Conservation (phyloP, 192 early-diverging fungal species). For the Cladochytrium replicatum region DNA sequence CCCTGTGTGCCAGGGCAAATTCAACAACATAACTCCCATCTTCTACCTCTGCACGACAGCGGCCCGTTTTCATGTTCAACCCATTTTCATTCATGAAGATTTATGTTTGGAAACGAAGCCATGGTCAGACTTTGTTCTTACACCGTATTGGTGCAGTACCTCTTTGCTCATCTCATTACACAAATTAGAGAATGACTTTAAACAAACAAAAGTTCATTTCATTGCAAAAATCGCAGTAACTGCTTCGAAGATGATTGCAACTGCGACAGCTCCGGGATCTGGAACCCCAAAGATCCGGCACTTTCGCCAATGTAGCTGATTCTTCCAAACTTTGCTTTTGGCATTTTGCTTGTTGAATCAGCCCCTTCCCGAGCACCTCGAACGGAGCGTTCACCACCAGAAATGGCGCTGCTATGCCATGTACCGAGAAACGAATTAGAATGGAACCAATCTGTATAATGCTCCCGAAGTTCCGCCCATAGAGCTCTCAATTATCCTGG, state of each 20-base stretch:
- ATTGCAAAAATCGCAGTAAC: too few species aligned
- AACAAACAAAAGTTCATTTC: too few species aligned
- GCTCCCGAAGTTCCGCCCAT: conserved; percentile 76
- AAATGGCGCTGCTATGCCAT: conserved; percentile 1
- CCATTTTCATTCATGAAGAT: too few species aligned
- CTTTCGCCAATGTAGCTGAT: conserved; percentile 11
- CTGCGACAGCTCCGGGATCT: conserved; percentile 27
- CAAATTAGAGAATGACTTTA: too few species aligned
- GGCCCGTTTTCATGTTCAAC: too few species aligned
- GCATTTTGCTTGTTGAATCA: conserved; percentile 17
- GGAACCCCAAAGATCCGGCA: conserved; percentile 12
- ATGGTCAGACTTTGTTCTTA: too few species aligned
- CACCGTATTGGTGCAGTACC: too few species aligned
- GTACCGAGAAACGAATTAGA: conserved; percentile 18
- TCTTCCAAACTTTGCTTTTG: conserved; percentile 14
- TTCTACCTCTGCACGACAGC: too few species aligned
- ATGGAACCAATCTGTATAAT: conserved; percentile 65
- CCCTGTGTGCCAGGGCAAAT: too few species aligned
- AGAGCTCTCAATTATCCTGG: conserved; percentile 53
- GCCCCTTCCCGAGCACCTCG: conserved; percentile 5
- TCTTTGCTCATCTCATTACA: too few species aligned
- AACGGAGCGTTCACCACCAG: not conserved
- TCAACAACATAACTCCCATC: too few species aligned
- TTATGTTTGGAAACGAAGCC: too few species aligned
- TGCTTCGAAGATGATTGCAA: conserved; percentile 15